Evolutionary conservation across 495 filamentous ascomycete genomes (phyloP).

Genomic region (Xylaria flabelliformis): DNA sequence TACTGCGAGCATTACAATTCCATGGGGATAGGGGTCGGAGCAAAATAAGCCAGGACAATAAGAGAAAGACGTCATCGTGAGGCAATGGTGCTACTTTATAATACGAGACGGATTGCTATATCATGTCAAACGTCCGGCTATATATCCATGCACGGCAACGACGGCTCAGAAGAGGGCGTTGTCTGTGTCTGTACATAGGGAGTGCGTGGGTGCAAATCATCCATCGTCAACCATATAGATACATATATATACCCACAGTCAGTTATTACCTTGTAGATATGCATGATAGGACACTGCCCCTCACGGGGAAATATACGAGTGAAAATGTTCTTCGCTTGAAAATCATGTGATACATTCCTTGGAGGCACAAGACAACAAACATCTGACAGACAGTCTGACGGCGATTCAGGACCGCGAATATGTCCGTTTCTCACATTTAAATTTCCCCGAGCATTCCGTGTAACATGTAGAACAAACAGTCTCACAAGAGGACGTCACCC

Average conservation of each 20-base stretch:
- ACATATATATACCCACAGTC: constrained; percentile 12
- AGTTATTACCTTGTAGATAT: constrained; percentile 1
- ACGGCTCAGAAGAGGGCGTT: background rate
- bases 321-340: background rate
- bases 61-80: background rate
- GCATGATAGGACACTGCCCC: background rate
- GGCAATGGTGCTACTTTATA: background rate
- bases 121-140: background rate
- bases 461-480: background rate
- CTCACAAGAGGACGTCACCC: background rate
- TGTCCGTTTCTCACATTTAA: background rate
- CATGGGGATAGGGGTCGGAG: background rate
- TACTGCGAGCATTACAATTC: constrained; percentile 15
- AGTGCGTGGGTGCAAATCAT: background rate
- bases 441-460: background rate
- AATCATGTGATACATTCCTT: background rate
- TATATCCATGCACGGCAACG: background rate
- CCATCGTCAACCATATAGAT: constrained; percentile 6
- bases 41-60: background rate
- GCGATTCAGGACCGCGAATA: background rate
- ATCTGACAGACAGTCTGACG: background rate
- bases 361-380: background rate
- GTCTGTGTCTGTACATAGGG: background rate
- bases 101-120: background rate
- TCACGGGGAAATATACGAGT: background rate